Evolutionary conservation across 768 basidiomycete genomes (phyloP).

Genomic region (Macrolepiota albuminosa): DNA sequence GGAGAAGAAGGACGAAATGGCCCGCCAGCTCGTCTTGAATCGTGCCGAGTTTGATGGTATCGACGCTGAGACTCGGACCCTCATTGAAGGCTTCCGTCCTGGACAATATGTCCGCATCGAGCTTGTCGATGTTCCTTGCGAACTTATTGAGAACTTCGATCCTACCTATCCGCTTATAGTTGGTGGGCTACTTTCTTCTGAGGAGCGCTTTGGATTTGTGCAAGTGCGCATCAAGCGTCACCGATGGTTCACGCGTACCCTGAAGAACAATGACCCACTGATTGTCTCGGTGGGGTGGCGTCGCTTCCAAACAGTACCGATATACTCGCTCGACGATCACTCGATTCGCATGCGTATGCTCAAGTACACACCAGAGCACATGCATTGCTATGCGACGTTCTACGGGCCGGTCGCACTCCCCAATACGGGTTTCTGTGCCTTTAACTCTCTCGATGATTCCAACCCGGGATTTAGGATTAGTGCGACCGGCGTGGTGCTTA

Average conservation of each 20-base stretch:
- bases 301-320: slow-evolving; percentile 90
- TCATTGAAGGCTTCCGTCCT: slow-evolving; percentile 88
- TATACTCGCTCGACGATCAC: slow-evolving; percentile 96
- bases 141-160: slow-evolving; percentile 92
- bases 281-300: slow-evolving; percentile 98
- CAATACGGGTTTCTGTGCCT: slow-evolving; percentile 96
- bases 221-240: slow-evolving; percentile 97
- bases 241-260: slow-evolving; percentile 84
- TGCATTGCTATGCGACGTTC: slow-evolving; percentile 99
- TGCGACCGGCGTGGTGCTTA: slow-evolving; percentile 92
- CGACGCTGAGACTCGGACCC: slow-evolving; percentile 69
- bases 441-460: slow-evolving; percentile 75
- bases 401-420: slow-evolving; percentile 90
- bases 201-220: slow-evolving; percentile 89
- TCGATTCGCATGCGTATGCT: slow-evolving; percentile 98
- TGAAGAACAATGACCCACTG: slow-evolving; percentile 97
- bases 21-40: slow-evolving; percentile 78
- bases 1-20: slow-evolving; percentile 88
- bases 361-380: slow-evolving; percentile 99
- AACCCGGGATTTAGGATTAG: slow-evolving; percentile 79
- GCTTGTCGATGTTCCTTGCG: slow-evolving; percentile 77
- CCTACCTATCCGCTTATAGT: slow-evolving; percentile 87
- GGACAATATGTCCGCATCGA: slow-evolving; percentile 94
- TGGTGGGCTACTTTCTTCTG: slow-evolving; percentile 84
- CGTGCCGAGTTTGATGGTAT: slow-evolving; percentile 79